Evolutionary conservation across 2,329 filamentous ascomycete genomes (phyloP).

Genomic region (Diaporthe velutina): DNA sequence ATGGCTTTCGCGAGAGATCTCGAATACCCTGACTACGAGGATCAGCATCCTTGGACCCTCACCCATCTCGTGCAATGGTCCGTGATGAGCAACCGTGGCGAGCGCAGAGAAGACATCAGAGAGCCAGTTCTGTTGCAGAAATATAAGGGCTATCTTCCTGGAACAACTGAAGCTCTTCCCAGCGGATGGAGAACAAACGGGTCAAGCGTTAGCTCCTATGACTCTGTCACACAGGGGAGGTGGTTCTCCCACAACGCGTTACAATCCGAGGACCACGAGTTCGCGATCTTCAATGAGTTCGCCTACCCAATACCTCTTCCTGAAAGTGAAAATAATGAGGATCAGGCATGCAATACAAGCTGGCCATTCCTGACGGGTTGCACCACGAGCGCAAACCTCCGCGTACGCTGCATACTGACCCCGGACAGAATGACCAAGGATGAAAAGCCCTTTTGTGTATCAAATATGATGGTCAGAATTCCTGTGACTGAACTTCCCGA

Average conservation of each 20-base stretch:
- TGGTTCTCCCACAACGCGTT: not conserved
- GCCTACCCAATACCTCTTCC: not conserved
- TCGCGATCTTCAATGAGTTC: too few species aligned
- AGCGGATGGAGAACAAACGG: not conserved
- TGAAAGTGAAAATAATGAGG: not conserved
- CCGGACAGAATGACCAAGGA: not conserved
- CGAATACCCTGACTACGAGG: rapidly evolving
- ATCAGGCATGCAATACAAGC: not conserved
- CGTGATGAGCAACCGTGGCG: not conserved
- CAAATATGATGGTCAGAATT: not conserved
- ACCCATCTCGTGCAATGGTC: not conserved
- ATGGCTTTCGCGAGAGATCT: not conserved
- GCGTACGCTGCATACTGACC: not conserved
- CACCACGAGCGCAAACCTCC: not conserved
- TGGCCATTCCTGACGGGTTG: not conserved
- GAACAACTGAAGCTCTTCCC: not conserved
- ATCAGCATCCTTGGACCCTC: not conserved
- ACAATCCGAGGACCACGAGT: not conserved
- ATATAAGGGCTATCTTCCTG: not conserved
- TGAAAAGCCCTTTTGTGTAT: rapidly evolving
- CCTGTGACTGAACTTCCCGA: not conserved
- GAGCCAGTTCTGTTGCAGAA: not conserved
- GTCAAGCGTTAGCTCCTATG: not conserved
- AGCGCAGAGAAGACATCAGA: not conserved
- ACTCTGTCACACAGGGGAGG: not conserved